Conservation (phyloP, 257 asterid genomes). For the Solanum gandarillasii region DNA sequence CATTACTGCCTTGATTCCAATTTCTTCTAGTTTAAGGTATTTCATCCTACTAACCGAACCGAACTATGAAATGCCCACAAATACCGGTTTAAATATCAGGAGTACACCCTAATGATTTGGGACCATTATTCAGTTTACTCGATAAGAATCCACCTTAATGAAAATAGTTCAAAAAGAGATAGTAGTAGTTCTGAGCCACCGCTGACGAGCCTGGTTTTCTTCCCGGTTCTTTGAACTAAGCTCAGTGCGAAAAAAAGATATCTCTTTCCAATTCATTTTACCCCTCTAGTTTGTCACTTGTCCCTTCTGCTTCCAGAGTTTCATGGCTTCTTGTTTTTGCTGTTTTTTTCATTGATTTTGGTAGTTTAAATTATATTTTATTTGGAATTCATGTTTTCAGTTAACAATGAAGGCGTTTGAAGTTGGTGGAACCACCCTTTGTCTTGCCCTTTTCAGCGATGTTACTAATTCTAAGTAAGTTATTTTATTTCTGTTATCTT, state of each 20-base stretch:
- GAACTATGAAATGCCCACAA: neutral
- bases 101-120: neutral
- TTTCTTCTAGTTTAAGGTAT: neutral
- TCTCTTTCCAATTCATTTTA: no score
- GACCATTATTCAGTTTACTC: neutral
- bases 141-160: neutral
- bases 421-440: constrained; percentile 45
- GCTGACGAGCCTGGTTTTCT: neutral
- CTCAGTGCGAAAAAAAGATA: neutral
- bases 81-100: neutral
- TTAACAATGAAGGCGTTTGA: constrained; percentile 62
- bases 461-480: constrained; percentile 83
- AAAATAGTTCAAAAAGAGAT: neutral
- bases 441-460: constrained; percentile 66
- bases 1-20: no score
- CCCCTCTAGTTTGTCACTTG: neutral
- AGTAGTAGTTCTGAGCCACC: neutral
- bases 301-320: neutral
- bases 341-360: neutral
- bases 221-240: neutral
- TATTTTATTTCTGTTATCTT: neutral
- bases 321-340: neutral
- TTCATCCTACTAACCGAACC: neutral
- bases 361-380: neutral
- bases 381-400: neutral